Evolutionary conservation across 768 basidiomycete species (phyloP), one percentile per base, ranked within the genome.

Genomic region (Rickenella mellea): DNA sequence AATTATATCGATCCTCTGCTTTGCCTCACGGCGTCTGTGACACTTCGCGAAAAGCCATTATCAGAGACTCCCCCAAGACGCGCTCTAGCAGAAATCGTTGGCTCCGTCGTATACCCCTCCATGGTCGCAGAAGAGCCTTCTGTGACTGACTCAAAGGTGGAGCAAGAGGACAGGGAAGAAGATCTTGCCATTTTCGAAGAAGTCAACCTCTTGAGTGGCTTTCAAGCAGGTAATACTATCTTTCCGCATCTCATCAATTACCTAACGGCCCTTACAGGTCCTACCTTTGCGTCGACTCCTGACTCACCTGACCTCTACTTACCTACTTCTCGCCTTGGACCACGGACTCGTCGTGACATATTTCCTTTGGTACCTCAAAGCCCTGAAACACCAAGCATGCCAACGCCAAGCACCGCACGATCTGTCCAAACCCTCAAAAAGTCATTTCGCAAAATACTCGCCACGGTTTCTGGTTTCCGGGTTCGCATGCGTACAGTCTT

Each of bases 401-500:
- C 67, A 0, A 71, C 72, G 2, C 74, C 74, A 5, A 47, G 39
- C 45, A 17, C 42, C 53, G 44, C 44, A 42, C 27, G 68, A 74
- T 1, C 75, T 68, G 40, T 52, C 25, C 74, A 83, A 1, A 86
- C 87, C 0, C 65, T 96, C 8, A 79, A 88, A 36, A 92, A 91
- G 57, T 88, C 89, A 1, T 92, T 79, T 58, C 74, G 91, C 21
- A 82, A 84, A 53, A 80, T 83, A 1, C 62, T 96, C 14, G 70
- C 72, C 33, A 83, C 86, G 0, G 78, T 83, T 3, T 84, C 86
- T 21, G 91, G 89, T 3, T 84, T 96, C 59, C 73, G 80, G 17
- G 84, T 96, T 20, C 79, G 90, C 26, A 94, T 94, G 92, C 75
- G 90, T n/a, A 92, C 90, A 0, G 83, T 91, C 5, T 89, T 92